phyloP scores from a whole-genome alignment of 2,329 filamentous ascomycete species.

The Teratosphaeria zuluensis region DNA sequence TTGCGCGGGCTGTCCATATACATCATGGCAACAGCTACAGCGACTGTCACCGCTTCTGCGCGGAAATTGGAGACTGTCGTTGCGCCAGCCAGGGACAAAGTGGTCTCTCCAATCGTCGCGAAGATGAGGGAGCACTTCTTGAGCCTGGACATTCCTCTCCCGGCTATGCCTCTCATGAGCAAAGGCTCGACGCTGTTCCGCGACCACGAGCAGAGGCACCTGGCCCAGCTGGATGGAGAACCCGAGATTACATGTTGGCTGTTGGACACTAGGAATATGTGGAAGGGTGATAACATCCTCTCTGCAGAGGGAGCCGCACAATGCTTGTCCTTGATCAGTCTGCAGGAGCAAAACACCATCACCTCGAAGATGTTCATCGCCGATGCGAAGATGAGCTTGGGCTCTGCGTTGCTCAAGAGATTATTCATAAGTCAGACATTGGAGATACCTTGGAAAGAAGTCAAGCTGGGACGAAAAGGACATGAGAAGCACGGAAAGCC shows the following conservation, averaged over 20 bases:
- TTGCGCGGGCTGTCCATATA: background rate
- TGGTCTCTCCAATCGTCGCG: constrained; percentile 6
- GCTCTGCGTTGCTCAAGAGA: constrained; percentile 64
- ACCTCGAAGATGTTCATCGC: constrained; percentile 41
- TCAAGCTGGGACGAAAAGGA: constrained; percentile 47
- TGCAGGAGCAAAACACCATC: constrained; percentile 48
- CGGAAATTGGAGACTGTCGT: background rate
- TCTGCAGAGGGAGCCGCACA: constrained; percentile 32
- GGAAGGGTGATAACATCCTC: constrained; percentile 37
- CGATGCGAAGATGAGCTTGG: constrained; percentile 67
- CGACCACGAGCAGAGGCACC: background rate
- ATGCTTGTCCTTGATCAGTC: constrained; percentile 32
- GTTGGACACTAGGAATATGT: constrained; percentile 38
- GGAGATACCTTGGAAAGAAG: constrained; percentile 51
- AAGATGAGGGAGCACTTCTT: constrained; percentile 13
- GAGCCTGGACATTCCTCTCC: constrained; percentile 9
- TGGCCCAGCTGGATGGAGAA: background rate
- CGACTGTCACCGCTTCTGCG: background rate
- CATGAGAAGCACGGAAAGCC: constrained; percentile 42
- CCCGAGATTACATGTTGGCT: constrained; percentile 36
- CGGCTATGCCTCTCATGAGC: constrained; percentile 3
- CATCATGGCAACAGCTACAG: constrained; percentile 2
- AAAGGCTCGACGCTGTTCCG: background rate
- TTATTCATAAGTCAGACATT: constrained; percentile 53
- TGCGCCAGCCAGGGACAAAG: background rate